Percentiles rank a stretch among this genome's conserved stretches.
Conservation (phyloP, 495 filamentous ascomycete genomes). For the Immersiella caudata region DNA sequence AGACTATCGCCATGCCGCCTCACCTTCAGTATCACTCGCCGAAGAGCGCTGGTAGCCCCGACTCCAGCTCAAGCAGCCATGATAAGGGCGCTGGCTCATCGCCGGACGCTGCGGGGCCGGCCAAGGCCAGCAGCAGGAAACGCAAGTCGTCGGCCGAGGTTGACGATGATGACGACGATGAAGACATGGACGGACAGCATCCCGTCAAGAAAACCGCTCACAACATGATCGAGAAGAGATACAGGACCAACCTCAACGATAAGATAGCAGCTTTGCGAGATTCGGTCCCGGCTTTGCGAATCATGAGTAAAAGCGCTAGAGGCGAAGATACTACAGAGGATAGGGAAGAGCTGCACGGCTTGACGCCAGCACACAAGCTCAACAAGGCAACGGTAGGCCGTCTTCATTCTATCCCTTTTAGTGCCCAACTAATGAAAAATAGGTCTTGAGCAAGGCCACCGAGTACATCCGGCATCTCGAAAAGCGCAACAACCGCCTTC, state of each 20-base stretch:
- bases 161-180: conserved; percentile 51
- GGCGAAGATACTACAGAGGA: conserved; percentile 72
- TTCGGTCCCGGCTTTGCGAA: conserved; percentile 82
- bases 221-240: conserved; percentile 94
- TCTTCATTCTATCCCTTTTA: not conserved
- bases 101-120: conserved; percentile 46
- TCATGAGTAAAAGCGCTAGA: conserved; percentile 67
- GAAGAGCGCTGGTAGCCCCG: conserved; percentile 53
- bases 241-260: conserved; percentile 93
- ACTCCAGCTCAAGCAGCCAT: conserved; percentile 44
- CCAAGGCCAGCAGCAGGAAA: conserved; percentile 58
- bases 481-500: conserved; percentile 77
- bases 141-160: conserved; percentile 63
- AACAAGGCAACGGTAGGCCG: conserved; percentile 83
- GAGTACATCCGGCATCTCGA: conserved; percentile 95
- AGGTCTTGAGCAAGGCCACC: conserved; percentile 86
- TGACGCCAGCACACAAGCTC: conserved; percentile 82
- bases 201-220: conserved; percentile 94
- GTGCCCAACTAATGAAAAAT: conserved; percentile 18
- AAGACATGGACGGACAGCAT: conserved; percentile 62
- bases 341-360: conserved; percentile 75
- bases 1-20: conserved; percentile 59
- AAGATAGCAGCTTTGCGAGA: conserved; percentile 91
- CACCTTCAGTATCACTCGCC: conserved; percentile 59
- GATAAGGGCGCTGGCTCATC: conserved; percentile 51